Base-by-base conservation (phyloP, 306 rosid genomes). In the Myrica gale region DNA sequence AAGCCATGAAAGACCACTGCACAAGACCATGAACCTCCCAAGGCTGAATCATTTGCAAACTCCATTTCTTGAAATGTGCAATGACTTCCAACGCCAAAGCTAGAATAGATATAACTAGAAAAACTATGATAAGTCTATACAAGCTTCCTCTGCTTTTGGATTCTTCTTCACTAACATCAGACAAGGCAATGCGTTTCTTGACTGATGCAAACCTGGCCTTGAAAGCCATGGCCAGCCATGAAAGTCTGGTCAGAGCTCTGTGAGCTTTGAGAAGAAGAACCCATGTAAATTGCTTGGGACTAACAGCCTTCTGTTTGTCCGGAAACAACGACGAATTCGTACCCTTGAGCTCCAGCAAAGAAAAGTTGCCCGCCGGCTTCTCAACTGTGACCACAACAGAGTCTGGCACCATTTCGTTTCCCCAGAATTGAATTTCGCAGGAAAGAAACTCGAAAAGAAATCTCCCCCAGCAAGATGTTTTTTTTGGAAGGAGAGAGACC, bases 1-100 rank as follows among this genome's bases (percentile, higher is more conserved):
- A 92, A n/a, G 83, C 84, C 82, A 90, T 42, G 65, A 89, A 96
- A 69, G 77, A 74, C 90, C 91, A 90, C 55, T 92, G 97, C 55
- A 90, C 68, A 12, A 92, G 66, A 55, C 91, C 88, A 61, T 88
- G 84, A 72, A 90, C 96, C 82, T 95, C 97, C 95, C 89, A 92
- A 10, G 96, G 96, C 5, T 83, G 92, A 62, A 87, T 80, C 89
- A 90, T 79, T 69, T 56, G 85, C 89, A 95, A 72, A 81, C 89
- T 89, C 99, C 99, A 96, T 43, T 86, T 71, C 39, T 89, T 90
- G 84, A 79, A 96, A 79, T 92, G 91, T 45, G 98, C 99, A 78
- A 96, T 65, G 73, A 92, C 68, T 82, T 96, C 99, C 2, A 96
- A 7, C 7, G 68, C 81, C 82, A 92, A 82, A 52, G 83, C 98